Evolutionary conservation across 2,329 filamentous ascomycete species (phyloP).

Genomic region (Whalleya microplaca): DNA sequence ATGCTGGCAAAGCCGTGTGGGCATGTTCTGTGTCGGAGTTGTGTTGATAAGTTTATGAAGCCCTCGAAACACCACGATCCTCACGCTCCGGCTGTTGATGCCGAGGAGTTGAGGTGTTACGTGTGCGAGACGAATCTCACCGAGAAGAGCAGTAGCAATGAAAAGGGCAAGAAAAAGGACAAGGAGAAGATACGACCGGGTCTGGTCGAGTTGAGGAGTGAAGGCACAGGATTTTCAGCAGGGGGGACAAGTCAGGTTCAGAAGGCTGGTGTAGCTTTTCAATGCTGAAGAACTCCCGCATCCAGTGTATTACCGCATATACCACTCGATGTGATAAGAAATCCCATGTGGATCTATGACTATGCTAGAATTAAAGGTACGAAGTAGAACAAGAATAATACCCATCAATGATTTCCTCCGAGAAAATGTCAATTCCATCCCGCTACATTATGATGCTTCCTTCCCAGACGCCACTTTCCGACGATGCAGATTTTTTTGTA

Average conservation of each 20-base stretch:
- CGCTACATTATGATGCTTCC: slow-evolving; percentile 10
- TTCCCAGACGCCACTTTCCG: slow-evolving; percentile 12
- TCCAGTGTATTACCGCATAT: not conserved
- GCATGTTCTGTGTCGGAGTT: slow-evolving; percentile 86
- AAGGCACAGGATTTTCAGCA: slow-evolving; percentile 91
- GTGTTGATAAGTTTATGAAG: slow-evolving; percentile 81
- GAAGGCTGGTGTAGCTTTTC: slow-evolving; percentile 78
- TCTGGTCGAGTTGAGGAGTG: slow-evolving; percentile 77
- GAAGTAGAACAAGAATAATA: not conserved
- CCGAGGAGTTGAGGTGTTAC: slow-evolving; percentile 69
- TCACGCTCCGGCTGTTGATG: slow-evolving; percentile 39
- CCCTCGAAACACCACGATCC: slow-evolving; percentile 60
- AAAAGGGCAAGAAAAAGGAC: slow-evolving; percentile 46
- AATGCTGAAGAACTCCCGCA: slow-evolving; percentile 60
- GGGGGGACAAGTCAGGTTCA: slow-evolving; percentile 81
- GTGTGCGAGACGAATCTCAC: slow-evolving; percentile 85
- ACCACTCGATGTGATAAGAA: not conserved
- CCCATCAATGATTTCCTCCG: no score
- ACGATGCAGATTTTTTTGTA: not conserved
- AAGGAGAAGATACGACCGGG: slow-evolving; percentile 69
- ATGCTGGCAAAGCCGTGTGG: slow-evolving; percentile 86
- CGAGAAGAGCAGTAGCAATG: slow-evolving; percentile 42
- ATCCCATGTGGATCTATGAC: not conserved
- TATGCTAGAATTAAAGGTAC: not conserved
- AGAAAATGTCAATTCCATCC: not conserved